Base-by-base conservation (phyloP, 805 yeast genomes). In the Hemisphaericaspora nanyangensis region DNA sequence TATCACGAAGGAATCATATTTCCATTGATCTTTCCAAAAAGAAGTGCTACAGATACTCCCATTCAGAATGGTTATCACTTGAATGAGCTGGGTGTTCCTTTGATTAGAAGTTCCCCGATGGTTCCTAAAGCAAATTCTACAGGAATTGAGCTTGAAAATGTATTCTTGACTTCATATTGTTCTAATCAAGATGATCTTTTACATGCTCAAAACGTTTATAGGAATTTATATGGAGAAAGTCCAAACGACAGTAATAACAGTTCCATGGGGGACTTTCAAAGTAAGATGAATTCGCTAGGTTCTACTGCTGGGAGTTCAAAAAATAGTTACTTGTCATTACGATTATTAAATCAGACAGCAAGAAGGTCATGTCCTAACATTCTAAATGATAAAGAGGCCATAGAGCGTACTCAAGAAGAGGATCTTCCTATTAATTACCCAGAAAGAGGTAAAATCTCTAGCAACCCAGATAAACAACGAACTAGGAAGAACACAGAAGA, bases 161-260 rank as follows among this genome's bases (percentile, higher is more conserved):
- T 48, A 6, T 49, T 54, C 24, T 34, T 52, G 25, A 53, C 54
- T 6, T 51, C 58, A 10, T 58, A 55, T 16, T 36, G 25, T 30
- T 28, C 24, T 10, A 37, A 29, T 20, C 42, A 37, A 22, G 45
- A 44, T 31, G 42, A 39, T 10, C n/a, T 31, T 2, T 17, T 33
- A 15, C 31, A 18, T 19, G 35, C 32, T 7, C 36, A 35, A 15
- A 35, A 39, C 18, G 26, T 42, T 8, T 42, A 42, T 37, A 18
- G 36, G 13, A 42, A 42, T 22, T 20, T 42, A 13, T 42, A 32
- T 31, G 42, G 40, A 11, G 36, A 29, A 15, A 34, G 37, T 15
- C 45, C 45, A n/a, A 17, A 18, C 25, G 37, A 6, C 10, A 42
- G 39, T 18, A 24, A 12, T 22, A 27, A 33, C 34, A 17, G 25